Evolutionary conservation across 2,329 filamentous ascomycete genomes (phyloP).

Genomic region (Metarhizium anisopliae): DNA sequence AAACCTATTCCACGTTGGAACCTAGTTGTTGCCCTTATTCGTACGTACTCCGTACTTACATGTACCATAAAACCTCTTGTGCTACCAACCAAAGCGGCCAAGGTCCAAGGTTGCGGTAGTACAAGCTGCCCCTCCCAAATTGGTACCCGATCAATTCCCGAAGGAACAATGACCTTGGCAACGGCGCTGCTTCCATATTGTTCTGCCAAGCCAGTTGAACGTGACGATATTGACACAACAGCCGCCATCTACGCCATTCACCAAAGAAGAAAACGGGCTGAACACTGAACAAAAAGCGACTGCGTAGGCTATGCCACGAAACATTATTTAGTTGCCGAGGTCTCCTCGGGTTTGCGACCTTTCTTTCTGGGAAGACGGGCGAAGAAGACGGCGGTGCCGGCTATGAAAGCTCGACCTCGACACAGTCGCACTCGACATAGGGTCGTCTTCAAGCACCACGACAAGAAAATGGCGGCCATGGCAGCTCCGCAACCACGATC

Average conservation of each 20-base stretch:
- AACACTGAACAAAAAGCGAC: not conserved
- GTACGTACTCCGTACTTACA: no score
- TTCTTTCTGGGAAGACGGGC: not conserved
- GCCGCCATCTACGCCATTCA: not conserved
- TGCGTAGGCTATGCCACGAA: not conserved
- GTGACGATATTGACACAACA: slow-evolving; percentile 1
- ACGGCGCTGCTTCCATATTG: slow-evolving; percentile 1
- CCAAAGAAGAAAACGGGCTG: not conserved
- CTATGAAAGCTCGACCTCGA: slow-evolving; percentile 5
- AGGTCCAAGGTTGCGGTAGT: not conserved
- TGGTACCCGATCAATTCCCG: slow-evolving; percentile 14
- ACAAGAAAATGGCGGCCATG: slow-evolving; percentile 6
- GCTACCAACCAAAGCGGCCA: no score
- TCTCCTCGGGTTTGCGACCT: not conserved
- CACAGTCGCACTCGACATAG: slow-evolving; percentile 4
- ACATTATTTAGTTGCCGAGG: slow-evolving; percentile 2
- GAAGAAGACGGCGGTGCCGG: not conserved
- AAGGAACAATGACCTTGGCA: slow-evolving; percentile 8
- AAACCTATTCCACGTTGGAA: no score
- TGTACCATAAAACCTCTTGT: no score
- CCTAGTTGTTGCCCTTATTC: no score
- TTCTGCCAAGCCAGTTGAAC: not conserved
- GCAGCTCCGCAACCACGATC: not conserved
- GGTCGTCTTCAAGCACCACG: slow-evolving; percentile 7
- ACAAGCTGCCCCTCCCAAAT: slow-evolving; percentile 2